Percentiles rank a stretch among this genome's conserved stretches.
Conservation (phyloP, 2,329 filamentous ascomycete genomes). For the Myriosclerotinia duriaeana region DNA sequence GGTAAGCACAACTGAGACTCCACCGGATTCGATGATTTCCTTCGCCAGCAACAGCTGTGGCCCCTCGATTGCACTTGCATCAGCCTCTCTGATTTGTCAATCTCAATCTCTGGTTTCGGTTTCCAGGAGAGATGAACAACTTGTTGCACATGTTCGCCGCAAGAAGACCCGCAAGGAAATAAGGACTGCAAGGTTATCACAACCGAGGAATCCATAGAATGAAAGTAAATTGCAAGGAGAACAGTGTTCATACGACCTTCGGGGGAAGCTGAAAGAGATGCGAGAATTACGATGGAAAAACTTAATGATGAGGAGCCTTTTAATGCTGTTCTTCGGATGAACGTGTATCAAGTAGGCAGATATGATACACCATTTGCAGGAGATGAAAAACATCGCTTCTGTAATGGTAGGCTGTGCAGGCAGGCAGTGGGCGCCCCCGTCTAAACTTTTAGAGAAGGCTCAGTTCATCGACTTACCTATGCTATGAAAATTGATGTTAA, state of each 20-base stretch:
- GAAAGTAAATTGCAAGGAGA: background rate
- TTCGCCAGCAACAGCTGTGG: background rate
- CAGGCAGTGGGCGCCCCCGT: background rate
- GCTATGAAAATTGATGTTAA: background rate
- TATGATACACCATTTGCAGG: slow-evolving; percentile 15
- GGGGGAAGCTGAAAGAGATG: background rate
- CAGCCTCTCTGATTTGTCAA: slow-evolving; percentile 9
- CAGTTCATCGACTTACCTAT: background rate
- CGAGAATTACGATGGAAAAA: background rate
- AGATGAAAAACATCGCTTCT: slow-evolving; percentile 3
- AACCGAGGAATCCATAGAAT: background rate
- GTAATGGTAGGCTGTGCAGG: background rate
- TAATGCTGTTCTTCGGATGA: background rate
- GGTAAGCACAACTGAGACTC: background rate
- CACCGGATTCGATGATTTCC: background rate
- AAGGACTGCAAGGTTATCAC: background rate
- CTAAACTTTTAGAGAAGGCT: background rate
- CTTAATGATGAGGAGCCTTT: background rate
- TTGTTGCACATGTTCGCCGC: slow-evolving; percentile 3
- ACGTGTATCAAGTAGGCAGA: background rate
- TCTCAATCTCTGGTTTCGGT: slow-evolving; percentile 12
- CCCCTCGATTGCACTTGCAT: background rate
- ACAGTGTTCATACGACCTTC: background rate
- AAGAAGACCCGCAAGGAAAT: background rate
- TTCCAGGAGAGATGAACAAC: slow-evolving; percentile 10